These are phyloP conservation scores for Coccomyxa sp. DNA, from an alignment of 139 green algal species.

Conservation along the genomic window DNA sequence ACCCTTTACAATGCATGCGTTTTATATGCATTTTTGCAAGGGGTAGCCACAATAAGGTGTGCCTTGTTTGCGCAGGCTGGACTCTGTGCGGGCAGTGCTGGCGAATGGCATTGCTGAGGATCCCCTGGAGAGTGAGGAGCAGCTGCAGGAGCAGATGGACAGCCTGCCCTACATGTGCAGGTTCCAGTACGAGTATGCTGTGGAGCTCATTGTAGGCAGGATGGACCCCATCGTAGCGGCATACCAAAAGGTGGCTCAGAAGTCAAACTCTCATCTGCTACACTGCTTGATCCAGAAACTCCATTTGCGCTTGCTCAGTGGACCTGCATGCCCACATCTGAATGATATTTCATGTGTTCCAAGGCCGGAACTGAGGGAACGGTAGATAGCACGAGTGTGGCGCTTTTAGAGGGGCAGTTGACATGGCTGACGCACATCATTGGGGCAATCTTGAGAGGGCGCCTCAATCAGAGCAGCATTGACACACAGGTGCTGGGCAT, in stretches of 20 bases:
- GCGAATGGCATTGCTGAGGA: constrained; percentile 69
- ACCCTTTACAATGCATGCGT: neutral
- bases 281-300: too few species aligned
- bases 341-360: neutral
- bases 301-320: too few species aligned
- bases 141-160: constrained; percentile 90
- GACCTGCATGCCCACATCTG: too few species aligned
- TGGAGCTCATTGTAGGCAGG: constrained; percentile 58
- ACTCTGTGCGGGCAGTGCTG: constrained; percentile 65
- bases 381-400: constrained; percentile 21
- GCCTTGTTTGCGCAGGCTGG: constrained; percentile 44
- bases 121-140: constrained; percentile 90
- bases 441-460: constrained; percentile 79
- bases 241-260: constrained; percentile 40
- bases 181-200: constrained; percentile 89
- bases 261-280: neutral
- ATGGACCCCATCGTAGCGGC: constrained; percentile 73
- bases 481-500: constrained; percentile 53
- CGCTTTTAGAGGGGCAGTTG: constrained; percentile 91
- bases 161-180: constrained; percentile 85
- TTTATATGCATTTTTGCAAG: neutral
- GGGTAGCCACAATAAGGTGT: neutral
- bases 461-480: constrained; percentile 63
- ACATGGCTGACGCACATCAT: constrained; percentile 98
- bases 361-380: neutral